A percentile compares a stretch with the other conserved stretches of the same genome.
These are phyloP conservation scores for Boechera divaricarpa DNA, from an alignment of 345 rosid species.

Conservation along the genomic window DNA sequence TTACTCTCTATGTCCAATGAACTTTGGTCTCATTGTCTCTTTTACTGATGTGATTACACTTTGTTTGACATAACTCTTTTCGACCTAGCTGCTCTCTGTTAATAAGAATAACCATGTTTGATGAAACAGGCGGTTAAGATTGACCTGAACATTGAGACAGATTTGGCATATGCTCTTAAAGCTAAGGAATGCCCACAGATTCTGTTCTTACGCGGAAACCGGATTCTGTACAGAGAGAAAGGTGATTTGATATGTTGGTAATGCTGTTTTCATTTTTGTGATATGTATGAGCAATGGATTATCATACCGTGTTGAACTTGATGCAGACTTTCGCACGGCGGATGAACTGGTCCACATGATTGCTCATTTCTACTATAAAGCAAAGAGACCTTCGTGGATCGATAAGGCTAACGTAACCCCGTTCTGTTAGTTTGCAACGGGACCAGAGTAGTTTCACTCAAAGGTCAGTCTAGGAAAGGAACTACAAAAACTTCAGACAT, in stretches of 20 bases:
- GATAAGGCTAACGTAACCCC: constrained; percentile 49
- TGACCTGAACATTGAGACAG: constrained; percentile 87
- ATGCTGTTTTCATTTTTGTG: constrained; percentile 1
- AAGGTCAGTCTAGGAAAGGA: constrained; percentile 24
- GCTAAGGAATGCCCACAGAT: constrained; percentile 82
- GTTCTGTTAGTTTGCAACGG: constrained; percentile 41
- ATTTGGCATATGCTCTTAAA: constrained; percentile 93
- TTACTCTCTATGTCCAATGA: constrained; percentile 12
- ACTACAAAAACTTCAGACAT: neutral
- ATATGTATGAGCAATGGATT: constrained; percentile 14
- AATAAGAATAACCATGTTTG: constrained; percentile 11
- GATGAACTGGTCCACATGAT: constrained; percentile 91
- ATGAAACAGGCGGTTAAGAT: constrained; percentile 76
- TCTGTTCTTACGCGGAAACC: constrained; percentile 75
- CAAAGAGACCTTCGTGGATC: constrained; percentile 84
- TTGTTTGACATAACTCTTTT: neutral
- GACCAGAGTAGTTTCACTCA: constrained; percentile 1
- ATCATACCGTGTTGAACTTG: neutral
- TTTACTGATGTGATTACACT: neutral
- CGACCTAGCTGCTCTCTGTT: constrained; percentile 1
- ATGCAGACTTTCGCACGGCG: constrained; percentile 71
- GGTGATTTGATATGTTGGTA: constrained; percentile 47
- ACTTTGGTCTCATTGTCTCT: neutral
- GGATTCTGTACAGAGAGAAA: constrained; percentile 76
- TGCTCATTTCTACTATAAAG: constrained; percentile 88